Conservation (phyloP, 352 stramenopile species). For the Elongisporangium anandrum region DNA sequence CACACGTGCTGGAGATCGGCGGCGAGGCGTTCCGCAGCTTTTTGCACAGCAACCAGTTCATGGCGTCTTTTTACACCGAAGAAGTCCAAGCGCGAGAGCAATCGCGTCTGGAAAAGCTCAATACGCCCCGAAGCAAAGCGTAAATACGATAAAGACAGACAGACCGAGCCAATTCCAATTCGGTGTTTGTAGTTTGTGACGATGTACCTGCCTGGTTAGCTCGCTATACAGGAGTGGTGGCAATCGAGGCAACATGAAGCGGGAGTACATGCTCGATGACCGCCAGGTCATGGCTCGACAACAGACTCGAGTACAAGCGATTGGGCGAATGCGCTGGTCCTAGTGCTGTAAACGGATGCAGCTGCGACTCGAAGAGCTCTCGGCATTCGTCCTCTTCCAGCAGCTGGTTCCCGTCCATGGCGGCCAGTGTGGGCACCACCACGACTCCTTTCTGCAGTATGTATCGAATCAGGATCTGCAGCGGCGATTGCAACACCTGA, state of each 20-base stretch:
- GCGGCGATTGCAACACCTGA: slow-evolving; percentile 23
- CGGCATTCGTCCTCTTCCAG: slow-evolving; percentile 13
- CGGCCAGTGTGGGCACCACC: slow-evolving; percentile 27
- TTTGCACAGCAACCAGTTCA: slow-evolving; percentile 78
- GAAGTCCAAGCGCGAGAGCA: slow-evolving; percentile 68
- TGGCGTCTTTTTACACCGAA: slow-evolving; percentile 71
- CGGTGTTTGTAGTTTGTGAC: slow-evolving; percentile 12
- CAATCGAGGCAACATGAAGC: slow-evolving; percentile 11
- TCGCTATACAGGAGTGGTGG: slow-evolving; percentile 5
- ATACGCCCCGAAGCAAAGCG: slow-evolving; percentile 9
- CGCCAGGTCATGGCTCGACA: slow-evolving; percentile 32
- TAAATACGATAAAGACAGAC: slow-evolving; percentile 18
- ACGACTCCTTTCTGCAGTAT: slow-evolving; percentile 48
- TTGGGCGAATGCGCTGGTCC: slow-evolving; percentile 35
- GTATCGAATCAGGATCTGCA: slow-evolving; percentile 40
- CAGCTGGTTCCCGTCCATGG: slow-evolving; percentile 8
- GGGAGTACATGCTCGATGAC: slow-evolving; percentile 30
- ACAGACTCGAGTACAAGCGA: slow-evolving; percentile 38
- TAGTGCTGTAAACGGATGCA: slow-evolving; percentile 38
- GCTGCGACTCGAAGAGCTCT: slow-evolving; percentile 35
- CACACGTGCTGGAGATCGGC: slow-evolving; percentile 73
- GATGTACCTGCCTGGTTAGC: not conserved
- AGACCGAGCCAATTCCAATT: slow-evolving; percentile 18
- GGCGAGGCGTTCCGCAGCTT: slow-evolving; percentile 83
- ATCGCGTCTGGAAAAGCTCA: slow-evolving; percentile 48